Base-by-base conservation (phyloP, 1,284 basidiomycete genomes). In the Waitea zeae region DNA sequence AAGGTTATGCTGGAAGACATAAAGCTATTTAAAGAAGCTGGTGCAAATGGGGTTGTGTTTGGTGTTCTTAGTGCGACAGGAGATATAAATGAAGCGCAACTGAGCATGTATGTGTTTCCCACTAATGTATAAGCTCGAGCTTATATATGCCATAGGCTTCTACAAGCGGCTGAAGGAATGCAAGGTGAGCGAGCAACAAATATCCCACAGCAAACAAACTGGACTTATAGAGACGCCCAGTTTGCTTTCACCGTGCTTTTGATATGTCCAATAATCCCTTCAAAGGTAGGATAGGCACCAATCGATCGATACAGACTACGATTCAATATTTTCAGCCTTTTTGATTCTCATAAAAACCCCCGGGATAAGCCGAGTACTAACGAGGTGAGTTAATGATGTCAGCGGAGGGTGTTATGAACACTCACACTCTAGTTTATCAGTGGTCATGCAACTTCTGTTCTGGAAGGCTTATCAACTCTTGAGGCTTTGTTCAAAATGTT, bases 221-320 rank as follows among this genome's bases (percentile, higher is more conserved):
- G 7, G 29, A 15, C 11, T 17, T 30, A 11, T 7, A 17, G 6
- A 15, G 14, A 30, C 15, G 15, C 15, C 9, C 15, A 83, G 82
- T 83, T 20, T 83, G 78, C 42, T 87, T 87, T 48, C 83, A 87
- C 48, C 62, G 83, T 36, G 83, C 83, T 12, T 77, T 86, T 45
- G 83, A 87, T 48, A 72, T 86, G 71, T 67, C 69, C 3, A 50
- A 51, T 31, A 62, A 79, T 47, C 63, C 11, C 49, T 55, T 32
- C 24, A 56, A 66, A 58, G 70, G 79, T 69, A 22, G 48, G 24
- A n/a, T n/a, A n/a, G n/a, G n/a, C n/a, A n/a, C n/a, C n/a, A n/a
- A n/a, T n/a, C n/a, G n/a, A n/a, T n/a, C n/a, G n/a, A n/a, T n/a
- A n/a, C n/a, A n/a, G n/a, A n/a, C n/a, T n/a, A n/a, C n/a, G n/a